Percentiles rank a stretch among this genome's conserved stretches.
These are phyloP conservation scores for Claviceps sp. DNA, from an alignment of 2,329 filamentous ascomycete genomes.

Conservation along the genomic window DNA sequence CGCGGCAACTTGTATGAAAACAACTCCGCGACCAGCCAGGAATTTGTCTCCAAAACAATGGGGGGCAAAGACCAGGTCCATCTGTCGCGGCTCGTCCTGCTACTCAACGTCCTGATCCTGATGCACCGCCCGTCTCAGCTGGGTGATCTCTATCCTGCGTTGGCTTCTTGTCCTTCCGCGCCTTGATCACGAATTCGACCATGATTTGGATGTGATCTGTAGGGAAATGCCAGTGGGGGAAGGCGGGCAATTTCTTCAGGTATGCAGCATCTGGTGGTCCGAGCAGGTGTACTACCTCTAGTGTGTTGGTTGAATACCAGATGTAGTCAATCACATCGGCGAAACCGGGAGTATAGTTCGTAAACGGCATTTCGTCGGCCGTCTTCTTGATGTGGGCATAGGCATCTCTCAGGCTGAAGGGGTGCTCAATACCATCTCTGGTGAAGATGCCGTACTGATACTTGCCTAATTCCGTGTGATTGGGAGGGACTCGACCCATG, in stretches of 20 bases:
- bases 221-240: slow-evolving; percentile 89
- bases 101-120: slow-evolving; percentile 16
- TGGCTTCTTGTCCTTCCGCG: slow-evolving; percentile 67
- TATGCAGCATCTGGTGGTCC: slow-evolving; percentile 79
- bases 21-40: slow-evolving; percentile 1
- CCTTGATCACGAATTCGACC: slow-evolving; percentile 81
- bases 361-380: slow-evolving; percentile 76
- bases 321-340: slow-evolving; percentile 90
- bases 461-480: slow-evolving; percentile 66
- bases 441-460: slow-evolving; percentile 91
- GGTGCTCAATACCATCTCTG: slow-evolving; percentile 80
- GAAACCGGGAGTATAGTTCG: slow-evolving; percentile 94
- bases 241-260: slow-evolving; percentile 74
- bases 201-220: slow-evolving; percentile 85
- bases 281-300: slow-evolving; percentile 72
- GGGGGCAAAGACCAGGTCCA: background rate
- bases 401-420: slow-evolving; percentile 83
- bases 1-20: slow-evolving; percentile 3
- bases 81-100: background rate
- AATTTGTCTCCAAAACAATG: background rate
- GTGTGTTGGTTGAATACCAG: slow-evolving; percentile 86
- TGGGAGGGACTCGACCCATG: slow-evolving; percentile 61
- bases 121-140: slow-evolving; percentile 40
- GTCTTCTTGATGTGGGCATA: slow-evolving; percentile 75
- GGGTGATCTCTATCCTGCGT: slow-evolving; percentile 43